Conservation (phyloP, 23 red algal genomes). For the Gracilariopsis chorda region DNA sequence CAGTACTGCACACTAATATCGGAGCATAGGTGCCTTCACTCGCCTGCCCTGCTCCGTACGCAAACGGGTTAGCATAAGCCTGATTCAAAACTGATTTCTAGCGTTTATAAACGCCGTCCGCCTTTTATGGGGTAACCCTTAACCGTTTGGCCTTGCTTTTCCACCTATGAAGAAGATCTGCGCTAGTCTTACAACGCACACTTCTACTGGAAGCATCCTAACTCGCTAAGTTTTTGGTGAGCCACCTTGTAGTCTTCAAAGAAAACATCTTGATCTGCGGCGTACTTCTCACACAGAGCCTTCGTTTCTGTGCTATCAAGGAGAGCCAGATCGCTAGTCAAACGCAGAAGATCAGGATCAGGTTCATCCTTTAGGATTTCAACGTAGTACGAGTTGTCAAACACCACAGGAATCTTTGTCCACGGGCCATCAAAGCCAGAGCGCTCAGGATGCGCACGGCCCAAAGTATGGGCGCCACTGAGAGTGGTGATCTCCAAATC, state of each 20-base stretch:
- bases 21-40: too few relatives aligned
- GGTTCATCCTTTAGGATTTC: constrained; percentile 85
- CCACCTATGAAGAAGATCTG: too few relatives aligned
- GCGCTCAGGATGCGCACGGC: constrained; percentile 72
- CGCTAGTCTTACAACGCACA: too few relatives aligned
- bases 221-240: constrained; percentile 93
- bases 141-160: too few relatives aligned
- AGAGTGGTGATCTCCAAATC: constrained; percentile 90
- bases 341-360: constrained; percentile 80
- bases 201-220: constrained; percentile 63
- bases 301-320: constrained; percentile 77
- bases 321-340: constrained; percentile 82
- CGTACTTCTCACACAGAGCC: constrained; percentile 84
- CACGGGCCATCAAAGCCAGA: constrained; percentile 89
- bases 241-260: constrained; percentile 91
- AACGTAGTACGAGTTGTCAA: constrained; percentile 95
- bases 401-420: constrained; percentile 83
- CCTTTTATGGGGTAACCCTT: too few relatives aligned
- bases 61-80: too few relatives aligned
- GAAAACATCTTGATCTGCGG: constrained; percentile 73
- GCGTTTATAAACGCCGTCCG: too few relatives aligned
- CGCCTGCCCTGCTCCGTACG: too few relatives aligned
- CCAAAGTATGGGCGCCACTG: constrained; percentile 93
- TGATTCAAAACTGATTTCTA: too few relatives aligned
- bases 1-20: too few relatives aligned